phyloP scores from a whole-genome alignment of 2,329 filamentous ascomycete species.

The Alternaria arbusti region DNA sequence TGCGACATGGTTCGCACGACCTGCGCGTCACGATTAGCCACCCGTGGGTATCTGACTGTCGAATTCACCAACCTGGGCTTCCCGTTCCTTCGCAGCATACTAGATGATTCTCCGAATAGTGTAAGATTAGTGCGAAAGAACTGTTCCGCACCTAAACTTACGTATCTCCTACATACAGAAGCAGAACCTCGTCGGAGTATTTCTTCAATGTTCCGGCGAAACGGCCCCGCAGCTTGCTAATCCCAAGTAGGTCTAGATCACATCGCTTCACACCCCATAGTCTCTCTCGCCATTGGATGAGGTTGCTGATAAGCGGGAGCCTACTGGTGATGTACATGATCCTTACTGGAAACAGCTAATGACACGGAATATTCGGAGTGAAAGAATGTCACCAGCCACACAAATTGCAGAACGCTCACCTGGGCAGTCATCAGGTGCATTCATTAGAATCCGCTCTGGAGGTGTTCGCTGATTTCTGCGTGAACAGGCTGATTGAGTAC shows the following conservation, averaged over 20 bases:
- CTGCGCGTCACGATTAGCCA: slow-evolving; percentile 11
- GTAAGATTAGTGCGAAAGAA: neutral
- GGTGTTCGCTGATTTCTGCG: neutral
- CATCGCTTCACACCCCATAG: neutral
- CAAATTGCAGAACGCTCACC: neutral
- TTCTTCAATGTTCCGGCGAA: neutral
- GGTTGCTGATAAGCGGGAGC: neutral
- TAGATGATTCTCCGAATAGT: neutral
- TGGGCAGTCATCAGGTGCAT: neutral
- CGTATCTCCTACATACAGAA: neutral
- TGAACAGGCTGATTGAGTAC: neutral
- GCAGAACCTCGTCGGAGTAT: neutral
- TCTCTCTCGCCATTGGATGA: neutral
- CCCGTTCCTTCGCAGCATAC: slow-evolving; percentile 45
- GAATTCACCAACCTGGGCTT: slow-evolving; percentile 39
- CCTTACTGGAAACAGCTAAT: neutral
- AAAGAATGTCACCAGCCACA: neutral
- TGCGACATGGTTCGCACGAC: slow-evolving; percentile 46
- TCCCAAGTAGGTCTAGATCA: neutral
- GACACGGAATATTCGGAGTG: neutral
- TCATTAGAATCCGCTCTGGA: neutral
- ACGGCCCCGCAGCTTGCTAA: neutral
- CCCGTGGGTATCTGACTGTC: neutral
- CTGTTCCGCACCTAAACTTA: neutral
- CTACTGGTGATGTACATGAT: neutral